Conservation (phyloP, 164 flowering plant genomes). For the Protea cynaroides region DNA sequence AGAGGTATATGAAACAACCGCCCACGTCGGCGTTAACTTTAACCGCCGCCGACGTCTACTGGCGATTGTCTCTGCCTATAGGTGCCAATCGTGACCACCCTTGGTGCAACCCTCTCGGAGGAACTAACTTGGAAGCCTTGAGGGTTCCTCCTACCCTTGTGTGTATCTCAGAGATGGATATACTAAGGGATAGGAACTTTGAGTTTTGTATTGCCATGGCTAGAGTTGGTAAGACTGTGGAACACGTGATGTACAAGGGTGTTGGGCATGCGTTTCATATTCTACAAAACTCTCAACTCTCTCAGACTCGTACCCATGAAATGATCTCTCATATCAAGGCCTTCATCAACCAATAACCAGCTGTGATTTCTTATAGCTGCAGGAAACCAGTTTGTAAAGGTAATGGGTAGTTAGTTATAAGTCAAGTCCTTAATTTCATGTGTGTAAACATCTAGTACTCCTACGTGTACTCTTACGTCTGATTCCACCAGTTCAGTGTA, state of each 20-base stretch:
- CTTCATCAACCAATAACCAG: conserved; percentile 22
- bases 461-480: too few relatives aligned
- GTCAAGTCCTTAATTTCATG: too few relatives aligned
- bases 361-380: too few relatives aligned
- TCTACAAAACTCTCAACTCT: conserved; percentile 31
- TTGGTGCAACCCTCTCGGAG: conserved; percentile 42
- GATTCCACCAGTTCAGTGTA: too few relatives aligned
- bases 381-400: too few relatives aligned
- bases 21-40: conserved; percentile 35
- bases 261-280: conserved; percentile 62
- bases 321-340: conserved; percentile 34
- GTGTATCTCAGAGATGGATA: conserved; percentile 45
- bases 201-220: conserved; percentile 37
- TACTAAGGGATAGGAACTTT: conserved; percentile 43
- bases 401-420: too few relatives aligned
- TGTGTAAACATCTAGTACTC: too few relatives aligned
- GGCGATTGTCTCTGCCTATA: conserved; percentile 39
- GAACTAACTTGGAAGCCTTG: conserved; percentile 15
- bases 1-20: conserved; percentile 27
- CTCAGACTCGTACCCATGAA: conserved; percentile 30
- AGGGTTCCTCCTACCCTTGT: conserved; percentile 28
- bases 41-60: conserved; percentile 35
- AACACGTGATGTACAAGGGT: conserved; percentile 31
- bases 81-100: conserved; percentile 44
- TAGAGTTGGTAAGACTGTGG: conserved; percentile 33